Evolutionary conservation across 164 flowering plant species (phyloP).

Genomic region (Berberis thunbergii): DNA sequence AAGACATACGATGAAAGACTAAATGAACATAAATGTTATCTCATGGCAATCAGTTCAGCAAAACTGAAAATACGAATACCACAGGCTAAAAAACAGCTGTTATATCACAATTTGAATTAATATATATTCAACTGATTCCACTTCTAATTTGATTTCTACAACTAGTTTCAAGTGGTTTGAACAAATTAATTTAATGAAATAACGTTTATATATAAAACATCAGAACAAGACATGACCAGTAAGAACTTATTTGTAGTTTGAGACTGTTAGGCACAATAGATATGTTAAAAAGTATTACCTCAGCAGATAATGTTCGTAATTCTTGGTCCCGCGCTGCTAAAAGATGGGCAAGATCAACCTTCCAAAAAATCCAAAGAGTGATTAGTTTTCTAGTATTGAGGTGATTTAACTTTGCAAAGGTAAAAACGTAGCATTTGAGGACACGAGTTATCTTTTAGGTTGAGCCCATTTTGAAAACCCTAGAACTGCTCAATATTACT

Average conservation of each 20-base stretch:
- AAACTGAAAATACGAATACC: too few species aligned
- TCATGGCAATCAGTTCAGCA: too few species aligned
- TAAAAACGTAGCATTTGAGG: not conserved
- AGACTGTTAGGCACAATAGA: not conserved
- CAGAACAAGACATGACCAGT: not conserved
- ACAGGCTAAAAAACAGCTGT: too few species aligned
- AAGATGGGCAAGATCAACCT: constrained; percentile 98
- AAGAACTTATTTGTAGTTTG: not conserved
- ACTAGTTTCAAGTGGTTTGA: not conserved
- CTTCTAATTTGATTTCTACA: not conserved
- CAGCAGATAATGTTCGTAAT: constrained; percentile 86
- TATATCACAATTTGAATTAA: too few species aligned
- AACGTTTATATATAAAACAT: not conserved
- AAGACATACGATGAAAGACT: too few species aligned
- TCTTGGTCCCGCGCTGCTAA: constrained; percentile 99
- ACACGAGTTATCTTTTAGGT: too few species aligned
- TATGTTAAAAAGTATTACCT: constrained; percentile 40
- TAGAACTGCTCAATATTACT: too few species aligned
- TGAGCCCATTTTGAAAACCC: too few species aligned
- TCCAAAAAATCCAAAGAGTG: constrained; percentile 10
- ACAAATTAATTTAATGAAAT: too few species aligned
- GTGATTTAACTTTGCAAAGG: not conserved
- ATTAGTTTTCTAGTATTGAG: not conserved
- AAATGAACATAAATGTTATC: too few species aligned
- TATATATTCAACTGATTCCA: not conserved